A percentile compares a stretch with the other conserved stretches of the same genome.
These are phyloP conservation scores for Talinum fruticosum DNA, from an alignment of 148 eudicot genomes.

Conservation along the genomic window DNA sequence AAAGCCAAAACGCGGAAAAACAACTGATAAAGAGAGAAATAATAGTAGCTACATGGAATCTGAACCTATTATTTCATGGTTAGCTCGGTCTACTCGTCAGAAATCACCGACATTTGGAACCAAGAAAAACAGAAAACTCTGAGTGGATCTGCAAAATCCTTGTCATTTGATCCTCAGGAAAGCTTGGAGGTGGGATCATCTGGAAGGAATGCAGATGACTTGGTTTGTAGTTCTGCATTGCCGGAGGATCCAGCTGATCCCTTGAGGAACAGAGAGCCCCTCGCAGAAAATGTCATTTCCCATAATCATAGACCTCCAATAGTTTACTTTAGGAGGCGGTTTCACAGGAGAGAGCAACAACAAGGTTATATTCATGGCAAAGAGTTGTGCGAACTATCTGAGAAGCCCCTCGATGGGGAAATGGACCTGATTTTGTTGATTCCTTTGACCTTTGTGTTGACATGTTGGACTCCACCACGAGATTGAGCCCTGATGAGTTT, in stretches of 20 bases:
- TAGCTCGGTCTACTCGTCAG: conserved; percentile 55
- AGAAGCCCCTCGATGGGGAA: conserved; percentile 21
- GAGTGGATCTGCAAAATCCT: conserved; percentile 21
- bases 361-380: conserved; percentile 10
- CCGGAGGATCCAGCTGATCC: conserved; percentile 26
- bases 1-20: conserved; percentile 18
- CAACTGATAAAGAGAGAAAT: conserved; percentile 32
- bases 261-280: conserved; percentile 20
- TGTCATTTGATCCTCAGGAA: conserved; percentile 27
- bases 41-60: conserved; percentile 51
- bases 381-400: conserved; percentile 17
- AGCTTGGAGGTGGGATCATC: conserved; percentile 32
- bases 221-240: conserved; percentile 26
- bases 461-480: conserved; percentile 16
- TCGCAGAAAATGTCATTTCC: conserved; percentile 23
- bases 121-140: conserved; percentile 47
- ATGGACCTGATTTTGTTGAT: conserved; percentile 18
- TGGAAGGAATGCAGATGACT: conserved; percentile 26
- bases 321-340: conserved; percentile 79
- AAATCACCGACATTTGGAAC: conserved; percentile 45
- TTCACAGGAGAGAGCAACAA: conserved; percentile 38
- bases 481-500: conserved; percentile 25
- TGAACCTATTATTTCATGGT: conserved; percentile 85
- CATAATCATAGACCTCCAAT: conserved; percentile 31
- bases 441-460: conserved; percentile 24